Evolutionary conservation across 805 yeast species (phyloP).

Genomic region (Metschnikowia hibisci): DNA sequence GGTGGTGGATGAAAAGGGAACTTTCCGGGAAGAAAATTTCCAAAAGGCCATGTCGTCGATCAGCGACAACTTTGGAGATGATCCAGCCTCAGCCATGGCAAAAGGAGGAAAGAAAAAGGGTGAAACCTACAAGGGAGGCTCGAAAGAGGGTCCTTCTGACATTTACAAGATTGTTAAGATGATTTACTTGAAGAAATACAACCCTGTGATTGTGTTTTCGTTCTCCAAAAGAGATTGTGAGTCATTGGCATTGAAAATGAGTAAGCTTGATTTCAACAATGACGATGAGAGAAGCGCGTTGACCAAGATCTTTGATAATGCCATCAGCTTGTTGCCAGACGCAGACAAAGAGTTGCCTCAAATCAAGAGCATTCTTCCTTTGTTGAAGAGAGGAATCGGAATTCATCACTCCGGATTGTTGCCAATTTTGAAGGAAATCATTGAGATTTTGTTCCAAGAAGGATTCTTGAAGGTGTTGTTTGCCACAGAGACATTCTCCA

Average conservation of each 20-base stretch:
- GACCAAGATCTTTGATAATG: constrained; percentile 85
- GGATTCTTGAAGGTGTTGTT: constrained; percentile 90
- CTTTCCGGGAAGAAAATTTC: constrained; percentile 94
- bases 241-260: constrained; percentile 88
- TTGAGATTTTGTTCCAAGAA: constrained; percentile 94
- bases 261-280: constrained; percentile 88
- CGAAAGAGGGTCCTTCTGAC: constrained; percentile 72
- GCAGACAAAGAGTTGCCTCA: constrained; percentile 91
- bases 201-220: constrained; percentile 98
- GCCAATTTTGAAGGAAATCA: constrained; percentile 90
- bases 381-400: constrained; percentile 93
- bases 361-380: constrained; percentile 84
- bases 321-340: constrained; percentile 82
- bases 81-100: constrained; percentile 54
- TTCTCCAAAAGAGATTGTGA: constrained; percentile 97
- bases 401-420: constrained; percentile 96
- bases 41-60: constrained; percentile 98
- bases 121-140: constrained; percentile 84
- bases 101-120: constrained; percentile 68
- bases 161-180: constrained; percentile 94
- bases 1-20: constrained; percentile 96
- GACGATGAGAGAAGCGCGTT: constrained; percentile 92
- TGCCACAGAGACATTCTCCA: constrained; percentile 97
- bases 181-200: constrained; percentile 95
- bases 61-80: constrained; percentile 78